Conservation (phyloP, 164 flowering plant genomes). For the Nymphaea colorata region DNA sequence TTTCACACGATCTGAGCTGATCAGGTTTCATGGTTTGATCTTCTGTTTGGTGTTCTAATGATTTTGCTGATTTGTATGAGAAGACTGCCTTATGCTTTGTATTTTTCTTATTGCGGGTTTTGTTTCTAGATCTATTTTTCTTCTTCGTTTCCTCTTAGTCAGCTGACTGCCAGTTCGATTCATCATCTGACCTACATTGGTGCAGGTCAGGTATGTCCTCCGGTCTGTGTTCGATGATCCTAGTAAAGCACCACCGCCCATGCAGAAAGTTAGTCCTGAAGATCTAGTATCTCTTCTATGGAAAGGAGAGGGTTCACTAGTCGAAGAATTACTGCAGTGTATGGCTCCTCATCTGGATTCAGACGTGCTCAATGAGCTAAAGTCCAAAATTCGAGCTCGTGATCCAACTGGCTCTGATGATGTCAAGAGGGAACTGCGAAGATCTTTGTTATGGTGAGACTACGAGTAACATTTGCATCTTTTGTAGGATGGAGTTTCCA, state of each 20-base stretch:
- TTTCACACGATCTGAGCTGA: too few relatives aligned
- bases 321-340: conserved; percentile 75
- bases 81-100: too few relatives aligned
- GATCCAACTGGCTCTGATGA: conserved; percentile 74
- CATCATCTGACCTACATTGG: conserved; percentile 1
- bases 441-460: conserved; percentile 79
- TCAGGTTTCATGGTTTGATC: too few relatives aligned
- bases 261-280: conserved; percentile 68
- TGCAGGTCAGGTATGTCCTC: conserved; percentile 93
- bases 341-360: conserved; percentile 79
- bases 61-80: too few relatives aligned
- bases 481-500: neutral
- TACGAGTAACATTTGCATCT: neutral
- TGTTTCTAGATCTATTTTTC: too few relatives aligned
- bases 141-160: too few relatives aligned
- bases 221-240: conserved; percentile 82
- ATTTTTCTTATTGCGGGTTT: too few relatives aligned
- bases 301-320: conserved; percentile 92
- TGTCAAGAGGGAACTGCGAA: conserved; percentile 46
- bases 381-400: conserved; percentile 51
- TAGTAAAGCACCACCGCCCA: conserved; percentile 86
- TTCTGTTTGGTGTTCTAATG: too few relatives aligned
- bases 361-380: conserved; percentile 40
- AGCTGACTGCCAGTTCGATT: too few relatives aligned
- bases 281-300: conserved; percentile 58